Evolutionary conservation across 371 early-diverging fungal genomes (phyloP).

Genomic region (Catenaria anguillulae): DNA sequence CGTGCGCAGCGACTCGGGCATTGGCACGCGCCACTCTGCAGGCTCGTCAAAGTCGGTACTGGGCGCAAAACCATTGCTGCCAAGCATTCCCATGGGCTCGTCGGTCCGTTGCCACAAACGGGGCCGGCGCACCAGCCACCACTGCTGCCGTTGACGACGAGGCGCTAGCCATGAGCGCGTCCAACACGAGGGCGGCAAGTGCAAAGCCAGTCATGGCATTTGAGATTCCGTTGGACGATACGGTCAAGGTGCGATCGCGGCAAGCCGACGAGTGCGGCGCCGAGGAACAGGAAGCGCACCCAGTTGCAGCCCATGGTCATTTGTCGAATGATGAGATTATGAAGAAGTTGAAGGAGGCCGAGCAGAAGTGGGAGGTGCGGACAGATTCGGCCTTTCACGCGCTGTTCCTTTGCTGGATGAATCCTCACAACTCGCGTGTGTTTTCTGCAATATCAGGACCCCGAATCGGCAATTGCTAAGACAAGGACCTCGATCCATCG

Average conservation of each 20-base stretch:
- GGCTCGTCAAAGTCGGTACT: not conserved
- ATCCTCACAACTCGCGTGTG: too few species aligned
- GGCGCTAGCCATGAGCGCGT: not conserved
- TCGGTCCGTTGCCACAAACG: too few species aligned
- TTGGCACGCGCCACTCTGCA: not conserved
- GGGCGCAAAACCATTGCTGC: too few species aligned
- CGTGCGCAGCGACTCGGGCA: not conserved
- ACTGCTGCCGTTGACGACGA: too few species aligned
- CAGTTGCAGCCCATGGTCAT: conserved; percentile 4
- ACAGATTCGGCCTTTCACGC: too few species aligned
- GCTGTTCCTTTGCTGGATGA: too few species aligned
- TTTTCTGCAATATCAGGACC: too few species aligned
- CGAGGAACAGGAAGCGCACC: conserved; percentile 1
- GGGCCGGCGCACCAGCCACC: too few species aligned
- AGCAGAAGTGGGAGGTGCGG: conserved; percentile 3
- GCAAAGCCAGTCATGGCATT: not conserved
- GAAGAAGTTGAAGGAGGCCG: conserved; percentile 2
- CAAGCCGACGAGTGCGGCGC: conserved; percentile 9
- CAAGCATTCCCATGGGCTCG: too few species aligned
- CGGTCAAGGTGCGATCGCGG: conserved; percentile 1
- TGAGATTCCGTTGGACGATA: conserved; percentile 9
- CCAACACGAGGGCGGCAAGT: not conserved
- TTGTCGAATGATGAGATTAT: not conserved
- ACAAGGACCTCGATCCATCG: not conserved
- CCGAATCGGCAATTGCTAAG: too few species aligned